Conservation (phyloP, 768 basidiomycete species). For the Termitomyces sp. region DNA sequence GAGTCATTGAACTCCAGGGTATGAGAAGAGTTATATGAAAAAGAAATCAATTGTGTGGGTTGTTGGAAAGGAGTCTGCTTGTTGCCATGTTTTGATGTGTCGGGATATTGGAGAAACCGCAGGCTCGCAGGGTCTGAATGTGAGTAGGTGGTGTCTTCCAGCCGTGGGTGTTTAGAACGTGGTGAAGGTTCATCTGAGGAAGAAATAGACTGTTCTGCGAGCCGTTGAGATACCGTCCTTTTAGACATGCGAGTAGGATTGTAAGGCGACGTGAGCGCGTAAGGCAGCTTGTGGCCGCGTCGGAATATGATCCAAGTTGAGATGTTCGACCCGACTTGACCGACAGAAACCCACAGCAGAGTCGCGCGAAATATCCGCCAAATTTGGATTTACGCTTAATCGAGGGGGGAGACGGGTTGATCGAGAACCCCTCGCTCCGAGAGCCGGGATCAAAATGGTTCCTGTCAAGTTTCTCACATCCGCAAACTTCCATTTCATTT, state of each 20-base stretch:
- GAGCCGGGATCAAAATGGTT: too few species aligned
- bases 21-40: slow-evolving; percentile 60
- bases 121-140: neutral
- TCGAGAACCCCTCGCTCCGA: too few species aligned
- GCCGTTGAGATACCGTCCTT: slow-evolving; percentile 12
- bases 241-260: slow-evolving; percentile 7
- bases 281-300: neutral
- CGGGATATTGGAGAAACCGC: slow-evolving; percentile 15
- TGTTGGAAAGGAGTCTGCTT: slow-evolving; percentile 53
- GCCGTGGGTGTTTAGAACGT: neutral
- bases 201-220: neutral
- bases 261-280: neutral
- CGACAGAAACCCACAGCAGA: neutral
- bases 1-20: slow-evolving; percentile 60
- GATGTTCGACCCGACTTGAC: neutral
- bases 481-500: too few species aligned
- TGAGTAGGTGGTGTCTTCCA: neutral
- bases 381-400: neutral
- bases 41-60: slow-evolving; percentile 61
- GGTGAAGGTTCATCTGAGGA: neutral
- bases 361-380: neutral
- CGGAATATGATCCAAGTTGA: neutral
- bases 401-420: too few species aligned
- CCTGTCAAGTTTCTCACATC: too few species aligned
- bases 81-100: slow-evolving; percentile 9